These are phyloP conservation scores for Pyricularia pennisetigena DNA, from an alignment of 2,329 filamentous ascomycete species.

Conservation along the genomic window DNA sequence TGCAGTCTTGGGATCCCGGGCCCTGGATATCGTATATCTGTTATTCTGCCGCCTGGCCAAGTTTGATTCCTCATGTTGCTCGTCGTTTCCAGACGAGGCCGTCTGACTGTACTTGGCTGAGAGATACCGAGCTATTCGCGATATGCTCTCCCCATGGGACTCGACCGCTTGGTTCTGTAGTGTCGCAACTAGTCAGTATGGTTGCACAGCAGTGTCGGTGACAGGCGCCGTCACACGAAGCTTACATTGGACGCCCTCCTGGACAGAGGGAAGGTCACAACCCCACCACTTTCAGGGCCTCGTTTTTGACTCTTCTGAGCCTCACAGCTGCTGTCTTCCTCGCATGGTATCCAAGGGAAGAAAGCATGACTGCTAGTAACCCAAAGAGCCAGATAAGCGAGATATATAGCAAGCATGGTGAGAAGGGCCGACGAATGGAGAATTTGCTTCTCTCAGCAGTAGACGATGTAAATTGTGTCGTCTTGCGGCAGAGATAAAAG, in stretches of 20 bases:
- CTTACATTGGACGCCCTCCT: slow-evolving; percentile 25
- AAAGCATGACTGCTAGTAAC: slow-evolving; percentile 35
- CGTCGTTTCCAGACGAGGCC: background rate
- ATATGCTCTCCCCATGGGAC: background rate
- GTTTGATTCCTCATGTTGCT: slow-evolving; percentile 2
- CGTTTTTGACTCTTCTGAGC: slow-evolving; percentile 7
- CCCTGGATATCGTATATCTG: slow-evolving; percentile 33
- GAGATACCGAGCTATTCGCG: background rate
- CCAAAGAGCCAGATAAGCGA: slow-evolving; percentile 39
- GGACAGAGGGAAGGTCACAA: slow-evolving; percentile 30
- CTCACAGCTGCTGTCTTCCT: slow-evolving; percentile 14
- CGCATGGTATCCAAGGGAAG: slow-evolving; percentile 31
- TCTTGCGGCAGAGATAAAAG: background rate
- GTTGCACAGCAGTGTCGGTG: slow-evolving; percentile 7
- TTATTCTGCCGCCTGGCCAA: slow-evolving; percentile 31
- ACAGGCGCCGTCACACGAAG: background rate
- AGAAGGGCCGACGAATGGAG: background rate
- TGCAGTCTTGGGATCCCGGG: slow-evolving; percentile 31
- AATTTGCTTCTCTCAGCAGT: background rate
- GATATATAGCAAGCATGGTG: slow-evolving; percentile 29
- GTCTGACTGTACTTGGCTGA: background rate
- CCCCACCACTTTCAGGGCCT: slow-evolving; percentile 6
- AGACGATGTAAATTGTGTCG: background rate
- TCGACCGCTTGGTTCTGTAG: background rate
- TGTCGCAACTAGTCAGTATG: background rate